These are phyloP conservation scores for Hypseocharis bilobata DNA, from an alignment of 441 rosid species.

Conservation along the genomic window DNA sequence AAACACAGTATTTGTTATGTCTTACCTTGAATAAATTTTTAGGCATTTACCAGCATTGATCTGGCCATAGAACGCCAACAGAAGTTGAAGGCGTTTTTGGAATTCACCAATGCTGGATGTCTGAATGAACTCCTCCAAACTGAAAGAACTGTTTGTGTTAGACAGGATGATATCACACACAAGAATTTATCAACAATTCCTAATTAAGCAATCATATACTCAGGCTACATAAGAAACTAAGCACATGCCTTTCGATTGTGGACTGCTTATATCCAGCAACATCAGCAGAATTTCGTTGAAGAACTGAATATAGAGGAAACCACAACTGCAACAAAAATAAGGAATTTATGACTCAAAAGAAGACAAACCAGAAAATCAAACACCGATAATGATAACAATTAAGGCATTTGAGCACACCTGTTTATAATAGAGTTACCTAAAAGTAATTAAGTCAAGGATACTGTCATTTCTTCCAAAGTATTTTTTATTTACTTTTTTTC, in stretches of 20 bases:
- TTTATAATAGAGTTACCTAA: no score
- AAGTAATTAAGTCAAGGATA: no score
- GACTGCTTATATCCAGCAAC: conserved; percentile 39
- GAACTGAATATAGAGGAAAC: conserved; percentile 82
- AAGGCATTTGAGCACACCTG: no score
- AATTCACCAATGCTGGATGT: conserved; percentile 87
- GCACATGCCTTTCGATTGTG: conserved; percentile 55
- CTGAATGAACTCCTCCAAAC: conserved; percentile 79
- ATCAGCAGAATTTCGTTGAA: conserved; percentile 43
- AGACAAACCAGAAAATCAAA: neutral
- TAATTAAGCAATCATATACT: conserved; percentile 8
- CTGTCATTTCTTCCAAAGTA: no score
- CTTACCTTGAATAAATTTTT: conserved; percentile 61
- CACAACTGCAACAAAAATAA: conserved; percentile 64
- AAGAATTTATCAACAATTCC: neutral
- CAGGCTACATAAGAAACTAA: conserved; percentile 8
- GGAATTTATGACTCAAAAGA: neutral
- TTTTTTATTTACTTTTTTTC: no score
- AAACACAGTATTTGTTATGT: neutral
- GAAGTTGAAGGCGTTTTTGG: conserved; percentile 74
- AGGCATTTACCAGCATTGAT: conserved; percentile 50
- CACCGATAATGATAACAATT: no score
- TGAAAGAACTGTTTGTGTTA: conserved; percentile 31
- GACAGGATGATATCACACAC: conserved; percentile 3
- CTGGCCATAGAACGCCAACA: conserved; percentile 75